A percentile compares a stretch with the other conserved stretches of the same genome.
phyloP scores from a whole-genome alignment of 768 basidiomycete species.

The Agaricus bisporus region DNA sequence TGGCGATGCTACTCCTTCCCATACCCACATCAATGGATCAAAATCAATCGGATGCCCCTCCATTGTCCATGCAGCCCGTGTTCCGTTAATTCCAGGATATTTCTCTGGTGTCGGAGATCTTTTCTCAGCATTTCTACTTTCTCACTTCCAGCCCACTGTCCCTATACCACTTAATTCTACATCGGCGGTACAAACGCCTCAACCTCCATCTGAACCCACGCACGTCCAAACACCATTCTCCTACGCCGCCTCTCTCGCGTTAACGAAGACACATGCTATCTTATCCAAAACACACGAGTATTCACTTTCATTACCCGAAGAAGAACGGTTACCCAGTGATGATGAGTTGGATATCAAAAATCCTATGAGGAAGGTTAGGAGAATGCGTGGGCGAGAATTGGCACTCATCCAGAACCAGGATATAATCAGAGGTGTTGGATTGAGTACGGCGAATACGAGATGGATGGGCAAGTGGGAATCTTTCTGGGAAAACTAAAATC shows the following conservation, averaged over 20 bases:
- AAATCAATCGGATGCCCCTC: conserved; percentile 20
- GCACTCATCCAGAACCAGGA: conserved; percentile 75
- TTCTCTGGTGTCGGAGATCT: conserved; percentile 97
- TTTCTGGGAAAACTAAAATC: conserved; percentile 32
- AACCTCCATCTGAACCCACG: conserved; percentile 10
- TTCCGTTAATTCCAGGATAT: conserved; percentile 83
- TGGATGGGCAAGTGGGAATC: conserved; percentile 38
- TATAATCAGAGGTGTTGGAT: conserved; percentile 46
- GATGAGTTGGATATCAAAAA: conserved; percentile 68
- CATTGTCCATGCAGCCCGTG: conserved; percentile 59
- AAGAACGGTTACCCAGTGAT: conserved; percentile 59
- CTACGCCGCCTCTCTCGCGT: conserved; percentile 57
- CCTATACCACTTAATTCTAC: background rate
- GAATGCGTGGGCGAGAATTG: conserved; percentile 85
- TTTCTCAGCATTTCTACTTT: conserved; percentile 88
- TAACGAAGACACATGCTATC: conserved; percentile 73
- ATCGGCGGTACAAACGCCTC: background rate
- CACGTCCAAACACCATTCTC: conserved; percentile 35
- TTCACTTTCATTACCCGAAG: conserved; percentile 50
- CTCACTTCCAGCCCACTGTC: conserved; percentile 49
- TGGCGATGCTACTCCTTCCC: background rate
- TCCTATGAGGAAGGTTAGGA: conserved; percentile 55
- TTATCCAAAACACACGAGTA: conserved; percentile 54
- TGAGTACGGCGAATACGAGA: conserved; percentile 21
- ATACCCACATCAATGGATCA: background rate